A percentile compares a stretch with the other conserved stretches of the same genome.
These are phyloP conservation scores for Sporothrix variecibatus DNA, from an alignment of 2,329 filamentous ascomycete genomes.

Conservation along the genomic window DNA sequence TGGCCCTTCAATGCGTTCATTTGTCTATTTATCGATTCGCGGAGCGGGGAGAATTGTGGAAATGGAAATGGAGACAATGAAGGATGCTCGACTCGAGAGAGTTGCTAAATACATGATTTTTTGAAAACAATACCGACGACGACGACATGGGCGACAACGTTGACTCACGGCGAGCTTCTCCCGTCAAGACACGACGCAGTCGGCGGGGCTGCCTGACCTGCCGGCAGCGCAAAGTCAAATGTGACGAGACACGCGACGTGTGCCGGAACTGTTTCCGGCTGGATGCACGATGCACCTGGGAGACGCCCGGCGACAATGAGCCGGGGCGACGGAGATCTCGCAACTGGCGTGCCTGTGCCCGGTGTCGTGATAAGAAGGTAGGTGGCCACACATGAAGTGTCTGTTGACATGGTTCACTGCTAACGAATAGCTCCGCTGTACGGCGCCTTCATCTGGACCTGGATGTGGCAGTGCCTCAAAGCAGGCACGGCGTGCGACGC, in stretches of 20 bases:
- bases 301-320: slow-evolving; percentile 7
- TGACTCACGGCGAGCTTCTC: background rate
- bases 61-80: background rate
- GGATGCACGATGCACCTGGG: background rate
- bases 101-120: background rate
- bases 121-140: background rate
- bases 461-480: slow-evolving; percentile 8
- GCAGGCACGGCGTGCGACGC: background rate
- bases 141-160: background rate
- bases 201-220: slow-evolving; percentile 48
- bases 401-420: background rate
- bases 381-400: background rate
- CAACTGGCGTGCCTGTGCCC: slow-evolving; percentile 19
- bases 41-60: background rate
- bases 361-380: slow-evolving; percentile 20
- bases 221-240: slow-evolving; percentile 58
- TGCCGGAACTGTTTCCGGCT: slow-evolving; percentile 61
- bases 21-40: background rate
- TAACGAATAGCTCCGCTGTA: slow-evolving; percentile 11
- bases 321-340: slow-evolving; percentile 7
- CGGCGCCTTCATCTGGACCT: background rate
- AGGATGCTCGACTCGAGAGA: background rate
- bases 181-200: slow-evolving; percentile 14
- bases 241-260: slow-evolving; percentile 54
- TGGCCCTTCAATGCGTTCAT: background rate